Conservation (phyloP, 2,329 filamentous ascomycete species). For the Tolypocladium capitatum region DNA sequence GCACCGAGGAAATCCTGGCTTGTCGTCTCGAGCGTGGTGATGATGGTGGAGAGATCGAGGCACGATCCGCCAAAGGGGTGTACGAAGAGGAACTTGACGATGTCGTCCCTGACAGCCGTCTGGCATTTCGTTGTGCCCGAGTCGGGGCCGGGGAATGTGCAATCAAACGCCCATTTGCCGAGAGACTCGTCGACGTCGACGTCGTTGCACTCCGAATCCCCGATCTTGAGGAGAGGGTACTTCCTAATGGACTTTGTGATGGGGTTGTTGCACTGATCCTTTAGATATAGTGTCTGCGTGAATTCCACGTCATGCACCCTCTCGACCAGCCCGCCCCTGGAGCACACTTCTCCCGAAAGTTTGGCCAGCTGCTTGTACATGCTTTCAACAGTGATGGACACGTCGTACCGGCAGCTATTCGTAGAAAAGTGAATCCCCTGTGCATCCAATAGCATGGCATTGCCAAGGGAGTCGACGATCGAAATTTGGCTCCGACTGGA, state of each 20-base stretch:
- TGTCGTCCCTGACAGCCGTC: conserved; percentile 15
- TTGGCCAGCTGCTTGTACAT: conserved; percentile 20
- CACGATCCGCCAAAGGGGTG: conserved; percentile 23
- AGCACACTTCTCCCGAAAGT: conserved; percentile 18
- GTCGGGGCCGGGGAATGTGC: conserved; percentile 19
- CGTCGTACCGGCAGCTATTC: conserved; percentile 16
- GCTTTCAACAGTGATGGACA: conserved; percentile 18
- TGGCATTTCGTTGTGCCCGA: conserved; percentile 17
- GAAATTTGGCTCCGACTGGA: conserved; percentile 18
- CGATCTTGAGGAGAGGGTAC: conserved; percentile 18
- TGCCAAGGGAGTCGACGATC: conserved; percentile 16
- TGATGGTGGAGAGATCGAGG: conserved; percentile 19
- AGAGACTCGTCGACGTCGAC: conserved; percentile 12
- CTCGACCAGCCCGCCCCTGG: conserved; percentile 8
- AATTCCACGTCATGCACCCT: conserved; percentile 16
- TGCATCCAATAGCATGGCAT: conserved; percentile 18
- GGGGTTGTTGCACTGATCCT: conserved; percentile 20
- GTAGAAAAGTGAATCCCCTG: conserved; percentile 22
- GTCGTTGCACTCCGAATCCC: conserved; percentile 16
- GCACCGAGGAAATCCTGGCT: conserved; percentile 16
- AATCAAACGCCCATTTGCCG: conserved; percentile 22
- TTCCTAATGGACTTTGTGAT: conserved; percentile 12
- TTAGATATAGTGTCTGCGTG: conserved; percentile 17
- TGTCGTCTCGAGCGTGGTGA: conserved; percentile 17
- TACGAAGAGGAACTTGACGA: conserved; percentile 18